These are phyloP conservation scores for Trichophyton benhamiae DNA, from an alignment of 2,329 filamentous ascomycete species.

Conservation along the genomic window DNA sequence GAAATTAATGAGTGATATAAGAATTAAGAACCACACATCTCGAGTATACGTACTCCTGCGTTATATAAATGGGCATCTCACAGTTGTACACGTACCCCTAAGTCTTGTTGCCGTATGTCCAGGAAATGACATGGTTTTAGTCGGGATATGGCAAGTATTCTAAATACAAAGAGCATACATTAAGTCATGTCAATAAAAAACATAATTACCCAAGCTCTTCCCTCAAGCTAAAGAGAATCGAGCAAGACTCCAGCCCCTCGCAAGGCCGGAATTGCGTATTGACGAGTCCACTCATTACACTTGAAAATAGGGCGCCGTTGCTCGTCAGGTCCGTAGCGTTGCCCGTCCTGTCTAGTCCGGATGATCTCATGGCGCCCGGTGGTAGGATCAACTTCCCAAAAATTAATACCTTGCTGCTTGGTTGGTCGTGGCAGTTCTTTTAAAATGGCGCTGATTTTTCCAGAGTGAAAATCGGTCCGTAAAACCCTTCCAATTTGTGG, in stretches of 20 bases:
- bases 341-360: conserved; percentile 12
- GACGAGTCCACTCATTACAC: conserved; percentile 13
- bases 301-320: conserved; percentile 12
- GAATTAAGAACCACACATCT: not conserved
- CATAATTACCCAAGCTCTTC: too few species aligned
- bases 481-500: conserved; percentile 11
- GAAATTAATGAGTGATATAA: too few species aligned
- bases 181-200: too few species aligned
- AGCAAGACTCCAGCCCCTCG: conserved; percentile 11
- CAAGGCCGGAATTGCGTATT: conserved; percentile 12
- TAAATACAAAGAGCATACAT: too few species aligned
- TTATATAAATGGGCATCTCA: too few species aligned
- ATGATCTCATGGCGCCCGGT: conserved; percentile 8
- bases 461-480: conserved; percentile 8
- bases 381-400: conserved; percentile 9
- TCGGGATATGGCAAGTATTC: too few species aligned
- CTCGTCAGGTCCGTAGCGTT: conserved; percentile 11
- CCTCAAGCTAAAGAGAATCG: not conserved
- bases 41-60: too few species aligned
- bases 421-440: conserved; percentile 9
- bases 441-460: conserved; percentile 10
- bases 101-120: too few species aligned
- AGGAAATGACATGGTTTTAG: too few species aligned
- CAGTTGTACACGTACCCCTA: too few species aligned
- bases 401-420: conserved; percentile 13